phyloP scores from a whole-genome alignment of 2,329 filamentous ascomycete genomes.

The Stemphylium vesicarium region DNA sequence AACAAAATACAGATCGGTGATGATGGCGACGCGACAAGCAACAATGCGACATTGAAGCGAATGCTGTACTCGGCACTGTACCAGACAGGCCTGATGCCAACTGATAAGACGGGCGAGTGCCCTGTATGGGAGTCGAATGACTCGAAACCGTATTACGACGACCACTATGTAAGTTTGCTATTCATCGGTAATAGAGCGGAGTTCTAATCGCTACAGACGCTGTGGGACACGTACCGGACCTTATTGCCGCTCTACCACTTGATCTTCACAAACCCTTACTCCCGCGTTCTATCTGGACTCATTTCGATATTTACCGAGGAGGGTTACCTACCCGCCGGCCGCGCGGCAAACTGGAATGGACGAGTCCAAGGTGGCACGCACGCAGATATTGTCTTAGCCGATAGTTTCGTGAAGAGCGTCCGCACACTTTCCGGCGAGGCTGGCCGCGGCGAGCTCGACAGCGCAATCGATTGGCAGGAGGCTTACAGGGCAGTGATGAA shows the following conservation, averaged over 20 bases:
- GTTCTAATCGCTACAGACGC: constrained; percentile 13
- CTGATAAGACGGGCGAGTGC: constrained; percentile 37
- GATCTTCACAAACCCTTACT: constrained; percentile 21
- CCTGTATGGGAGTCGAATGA: constrained; percentile 33
- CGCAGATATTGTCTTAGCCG: constrained; percentile 40
- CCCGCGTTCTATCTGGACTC: constrained; percentile 10
- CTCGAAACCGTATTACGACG: constrained; percentile 45
- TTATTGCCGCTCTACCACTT: constrained; percentile 20
- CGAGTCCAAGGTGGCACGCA: constrained; percentile 44
- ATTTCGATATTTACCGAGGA: constrained; percentile 33
- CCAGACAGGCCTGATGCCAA: constrained; percentile 48
- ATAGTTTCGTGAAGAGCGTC: constrained; percentile 44
- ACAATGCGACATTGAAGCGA: constrained; percentile 8
- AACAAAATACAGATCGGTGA: constrained; percentile 54
- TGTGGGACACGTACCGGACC: constrained; percentile 19
- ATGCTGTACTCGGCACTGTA: constrained; percentile 48
- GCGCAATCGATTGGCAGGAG: constrained; percentile 41
- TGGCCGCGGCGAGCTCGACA: constrained; percentile 9
- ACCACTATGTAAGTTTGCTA: constrained; percentile 27
- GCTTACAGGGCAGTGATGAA: constrained; percentile 44
- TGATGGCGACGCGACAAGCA: constrained; percentile 5
- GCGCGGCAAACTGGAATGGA: constrained; percentile 45
- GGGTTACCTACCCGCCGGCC: constrained; percentile 45
- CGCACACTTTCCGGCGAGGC: constrained; percentile 5
- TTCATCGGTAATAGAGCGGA: not conserved